Evolutionary conservation across 805 yeast species (phyloP).

Genomic region (Torulaspora quercuum): DNA sequence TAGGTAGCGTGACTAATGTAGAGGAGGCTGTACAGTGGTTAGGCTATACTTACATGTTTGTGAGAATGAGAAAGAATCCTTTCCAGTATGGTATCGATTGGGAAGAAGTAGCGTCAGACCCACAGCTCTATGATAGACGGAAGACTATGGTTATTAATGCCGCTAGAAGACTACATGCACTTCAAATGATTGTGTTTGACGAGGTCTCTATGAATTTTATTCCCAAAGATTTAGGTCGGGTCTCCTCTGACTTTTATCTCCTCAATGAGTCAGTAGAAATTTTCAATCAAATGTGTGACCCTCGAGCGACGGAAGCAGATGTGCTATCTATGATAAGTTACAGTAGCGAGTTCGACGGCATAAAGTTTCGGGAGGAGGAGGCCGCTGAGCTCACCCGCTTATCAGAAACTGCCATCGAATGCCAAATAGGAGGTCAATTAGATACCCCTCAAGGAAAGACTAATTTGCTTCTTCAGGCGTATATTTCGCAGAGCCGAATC

Average conservation of each 20-base stretch:
- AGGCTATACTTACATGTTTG: constrained; percentile 94
- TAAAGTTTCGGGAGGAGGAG: constrained; percentile 88
- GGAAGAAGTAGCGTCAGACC: constrained; percentile 81
- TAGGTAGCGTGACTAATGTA: constrained; percentile 91
- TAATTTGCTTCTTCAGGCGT: constrained; percentile 82
- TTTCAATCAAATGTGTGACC: constrained; percentile 79
- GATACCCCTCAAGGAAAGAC: constrained; percentile 83
- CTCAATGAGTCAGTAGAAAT: constrained; percentile 82
- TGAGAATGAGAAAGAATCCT: constrained; percentile 92
- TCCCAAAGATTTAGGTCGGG: constrained; percentile 86
- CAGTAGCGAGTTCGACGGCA: constrained; percentile 90
- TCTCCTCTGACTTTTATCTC: constrained; percentile 90
- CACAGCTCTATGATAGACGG: constrained; percentile 67
- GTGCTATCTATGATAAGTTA: constrained; percentile 80
- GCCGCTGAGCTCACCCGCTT: constrained; percentile 63
- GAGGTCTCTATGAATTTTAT: constrained; percentile 75
- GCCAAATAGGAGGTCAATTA: constrained; percentile 75
- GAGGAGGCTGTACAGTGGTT: constrained; percentile 96
- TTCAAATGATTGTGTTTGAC: constrained; percentile 93
- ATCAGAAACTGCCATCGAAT: constrained; percentile 58
- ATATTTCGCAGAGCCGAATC: constrained; percentile 68
- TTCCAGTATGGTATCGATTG: constrained; percentile 87
- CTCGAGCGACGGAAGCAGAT: constrained; percentile 89
- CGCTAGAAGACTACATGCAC: constrained; percentile 74
- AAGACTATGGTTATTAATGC: constrained; percentile 73